Base-by-base conservation (phyloP, 1,139 yeast species). In the Hemisphaericaspora subhashii region DNA sequence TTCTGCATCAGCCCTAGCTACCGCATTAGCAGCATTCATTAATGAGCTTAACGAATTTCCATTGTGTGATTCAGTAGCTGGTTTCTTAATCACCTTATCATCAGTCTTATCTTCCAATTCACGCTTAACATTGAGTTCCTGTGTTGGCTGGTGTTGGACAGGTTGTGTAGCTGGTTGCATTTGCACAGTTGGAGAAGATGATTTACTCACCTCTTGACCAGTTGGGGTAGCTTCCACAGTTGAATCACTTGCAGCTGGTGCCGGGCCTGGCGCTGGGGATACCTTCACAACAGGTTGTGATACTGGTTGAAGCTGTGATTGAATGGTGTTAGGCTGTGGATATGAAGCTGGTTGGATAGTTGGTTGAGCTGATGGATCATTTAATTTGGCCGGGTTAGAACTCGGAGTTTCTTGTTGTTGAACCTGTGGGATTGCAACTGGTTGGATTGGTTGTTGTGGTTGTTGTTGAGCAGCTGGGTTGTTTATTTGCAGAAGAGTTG, bases 91-190 rank as follows among this genome's bases (percentile, higher is more conserved):
- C 37, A 45, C 33, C 22, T 37, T 45, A 5, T 41, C 39, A 38
- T 49, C 52, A 17, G 37, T 37, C 47, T 66, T 68, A 17, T 67
- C 72, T 7, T 69, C 74, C 41, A 69, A 60, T 36, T 68, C 74
- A 33, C 64, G 68, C 42, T 69, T 69, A 26, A 46, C 45, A 37
- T 42, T 43, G n/a, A n/a, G n/a, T 16, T 40, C 43, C 32, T 33
- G 47, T 21, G 5, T 23, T 30, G n/a, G 24, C 15, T 13, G 30
- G 11, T 14, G 31, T 13, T 24, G 36, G n/a, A 7, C 22, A n/a
- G 23, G 35, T 22, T 31, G 33, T 26, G 33, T 42, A 17, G 32
- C 32, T 13, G 38, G 36, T 24, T 24, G 34, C 12, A 32, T 26
- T 16, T 31, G 36, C 4, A 17, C 39, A 13, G 40, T 27, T 4